Evolutionary conservation across 1,139 yeast species (phyloP).

Genomic region (Suhomyces coccinellae): DNA sequence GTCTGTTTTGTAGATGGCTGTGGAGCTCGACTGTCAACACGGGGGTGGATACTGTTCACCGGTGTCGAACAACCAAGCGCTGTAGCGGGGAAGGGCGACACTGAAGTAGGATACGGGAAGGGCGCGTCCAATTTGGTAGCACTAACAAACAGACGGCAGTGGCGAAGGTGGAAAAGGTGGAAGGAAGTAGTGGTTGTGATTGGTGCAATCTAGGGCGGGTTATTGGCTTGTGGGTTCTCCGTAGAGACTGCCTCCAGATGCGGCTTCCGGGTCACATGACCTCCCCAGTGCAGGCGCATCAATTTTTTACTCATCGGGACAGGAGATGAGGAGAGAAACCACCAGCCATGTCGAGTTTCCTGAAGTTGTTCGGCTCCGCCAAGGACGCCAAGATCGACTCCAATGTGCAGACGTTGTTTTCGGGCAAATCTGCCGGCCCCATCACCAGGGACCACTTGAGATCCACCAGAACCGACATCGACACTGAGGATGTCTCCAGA

Average conservation of each 20-base stretch:
- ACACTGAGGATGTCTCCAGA: constrained; percentile 14
- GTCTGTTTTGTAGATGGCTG: no score
- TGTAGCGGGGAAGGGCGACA: background rate
- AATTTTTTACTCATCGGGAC: constrained; percentile 12
- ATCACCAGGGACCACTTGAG: constrained; percentile 32
- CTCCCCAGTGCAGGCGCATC: constrained; percentile 2
- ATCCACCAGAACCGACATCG: constrained; percentile 28
- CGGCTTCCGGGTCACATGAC: constrained; percentile 1
- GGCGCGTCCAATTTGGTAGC: no score
- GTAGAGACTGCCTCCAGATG: background rate
- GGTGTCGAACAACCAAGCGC: constrained; percentile 1
- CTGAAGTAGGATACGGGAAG: no score
- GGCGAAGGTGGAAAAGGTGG: no score
- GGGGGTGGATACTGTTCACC: background rate
- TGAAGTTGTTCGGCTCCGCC: constrained; percentile 32
- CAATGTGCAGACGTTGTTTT: constrained; percentile 44
- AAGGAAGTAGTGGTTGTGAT: background rate
- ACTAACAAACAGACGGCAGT: no score
- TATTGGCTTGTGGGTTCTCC: background rate
- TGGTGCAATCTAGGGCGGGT: background rate
- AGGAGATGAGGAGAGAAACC: constrained; percentile 2
- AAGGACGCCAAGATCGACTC: constrained; percentile 34
- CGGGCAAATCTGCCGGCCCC: constrained; percentile 35
- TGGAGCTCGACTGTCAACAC: no score
- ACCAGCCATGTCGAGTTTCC: constrained; percentile 34